Base-by-base conservation (phyloP, 768 basidiomycete genomes). In the Multifurca ochricompacta region DNA sequence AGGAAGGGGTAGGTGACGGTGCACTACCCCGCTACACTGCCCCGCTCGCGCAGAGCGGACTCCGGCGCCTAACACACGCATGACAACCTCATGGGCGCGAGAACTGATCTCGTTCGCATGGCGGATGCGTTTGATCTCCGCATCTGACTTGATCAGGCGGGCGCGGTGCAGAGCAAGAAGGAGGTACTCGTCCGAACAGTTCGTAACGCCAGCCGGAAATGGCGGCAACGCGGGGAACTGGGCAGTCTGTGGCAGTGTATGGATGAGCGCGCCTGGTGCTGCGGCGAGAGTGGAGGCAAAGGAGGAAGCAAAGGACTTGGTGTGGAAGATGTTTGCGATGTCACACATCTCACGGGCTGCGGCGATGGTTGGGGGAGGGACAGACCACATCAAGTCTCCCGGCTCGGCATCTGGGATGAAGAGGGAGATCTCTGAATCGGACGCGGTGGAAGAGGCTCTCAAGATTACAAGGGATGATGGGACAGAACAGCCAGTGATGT, bases 51-150 rank as follows among this genome's bases (percentile, higher is more conserved):
- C 10, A 16, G 3, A 77, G 48, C 79, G 78, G 18, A 86, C 86
- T 3, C 83, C 84, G 44, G 75, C 70, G 3, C 93, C 93, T 13
- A 96, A 76, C 8, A 95, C 83, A 7, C 89, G 77, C 95, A 97
- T 98, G 46, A 97, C 81, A 6, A 82, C 78, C 68, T 93, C 90
- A 60, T 97, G 95, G 4, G 95, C 95, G 3, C 83, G 76, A 0
- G 88, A 91, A 62, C 88, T 90, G 61, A 98, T 91, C 50, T 78
- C 76, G 64, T 90, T 92, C 0, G 95, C 95, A 48, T 78, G 78
- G 51, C 76, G 74, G 65, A 98, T 93, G 49, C 78, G 70, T 8
- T 73, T 74, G 48, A 98, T 80, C 69, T 97, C 95, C 40, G 74
- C 66, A 4, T 70, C 65, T 30, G 84, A 83, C 70, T 97, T 98